Evolutionary conservation across 2,329 filamentous ascomycete genomes (phyloP).

Genomic region (Corniculantispora saksenae): DNA sequence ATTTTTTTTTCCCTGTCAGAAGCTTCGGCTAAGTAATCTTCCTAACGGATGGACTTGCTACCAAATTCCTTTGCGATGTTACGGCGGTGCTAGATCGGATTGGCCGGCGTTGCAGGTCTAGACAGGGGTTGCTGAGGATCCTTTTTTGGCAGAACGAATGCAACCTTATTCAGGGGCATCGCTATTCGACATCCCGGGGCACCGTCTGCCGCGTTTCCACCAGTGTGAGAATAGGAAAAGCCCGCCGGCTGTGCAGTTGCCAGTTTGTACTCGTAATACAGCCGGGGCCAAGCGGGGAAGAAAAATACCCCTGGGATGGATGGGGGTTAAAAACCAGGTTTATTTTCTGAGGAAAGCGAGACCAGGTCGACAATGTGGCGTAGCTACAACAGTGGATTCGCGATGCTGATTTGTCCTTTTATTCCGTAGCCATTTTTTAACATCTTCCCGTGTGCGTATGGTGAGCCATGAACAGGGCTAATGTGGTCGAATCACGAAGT

Average conservation of each 20-base stretch:
- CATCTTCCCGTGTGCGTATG: not conserved
- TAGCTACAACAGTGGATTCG: not conserved
- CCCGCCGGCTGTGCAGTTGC: not conserved
- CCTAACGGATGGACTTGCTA: no score
- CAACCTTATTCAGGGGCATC: not conserved
- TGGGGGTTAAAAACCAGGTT: not conserved
- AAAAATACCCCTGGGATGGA: not conserved
- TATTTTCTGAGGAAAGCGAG: not conserved
- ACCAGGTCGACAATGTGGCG: conserved; percentile 8
- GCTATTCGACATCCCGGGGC: not conserved
- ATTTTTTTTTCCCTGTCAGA: not conserved
- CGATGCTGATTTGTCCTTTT: conserved; percentile 1
- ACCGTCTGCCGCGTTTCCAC: not conserved
- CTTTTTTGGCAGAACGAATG: not conserved
- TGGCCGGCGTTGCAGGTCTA: not conserved
- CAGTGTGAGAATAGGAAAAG: not conserved
- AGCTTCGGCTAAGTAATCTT: not conserved
- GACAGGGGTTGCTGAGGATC: not conserved
- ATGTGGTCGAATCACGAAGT: not conserved
- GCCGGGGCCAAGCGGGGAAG: not conserved
- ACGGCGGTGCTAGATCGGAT: not conserved
- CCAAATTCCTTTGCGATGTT: not conserved
- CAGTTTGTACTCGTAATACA: not conserved
- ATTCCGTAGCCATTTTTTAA: no score
- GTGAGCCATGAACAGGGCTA: not conserved